A percentile compares a stretch with the other conserved stretches of the same genome.
These are phyloP conservation scores for Chondrus crispus DNA, from an alignment of 23 red algal species.

Conservation along the genomic window DNA sequence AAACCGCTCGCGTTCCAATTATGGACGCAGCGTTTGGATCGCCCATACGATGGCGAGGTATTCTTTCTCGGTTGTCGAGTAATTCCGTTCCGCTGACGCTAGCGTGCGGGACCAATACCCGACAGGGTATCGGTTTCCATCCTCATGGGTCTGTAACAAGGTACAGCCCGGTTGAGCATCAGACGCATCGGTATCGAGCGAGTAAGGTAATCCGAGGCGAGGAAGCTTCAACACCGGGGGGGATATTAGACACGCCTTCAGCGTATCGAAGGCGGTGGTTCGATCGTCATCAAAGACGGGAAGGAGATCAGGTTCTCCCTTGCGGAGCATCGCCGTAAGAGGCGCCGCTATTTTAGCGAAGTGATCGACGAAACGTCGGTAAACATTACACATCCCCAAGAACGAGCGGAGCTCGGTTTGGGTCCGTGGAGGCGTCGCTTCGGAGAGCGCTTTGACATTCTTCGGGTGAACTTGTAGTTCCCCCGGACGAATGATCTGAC, in stretches of 20 bases:
- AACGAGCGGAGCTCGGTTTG: no score
- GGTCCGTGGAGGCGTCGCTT: no score
- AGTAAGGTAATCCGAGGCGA: neutral
- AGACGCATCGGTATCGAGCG: constrained; percentile 3
- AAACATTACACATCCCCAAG: no score
- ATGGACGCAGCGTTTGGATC: neutral
- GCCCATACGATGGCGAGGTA: constrained; percentile 1
- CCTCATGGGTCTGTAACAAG: neutral
- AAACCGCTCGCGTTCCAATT: neutral
- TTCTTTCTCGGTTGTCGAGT: constrained; percentile 3
- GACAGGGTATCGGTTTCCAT: neutral
- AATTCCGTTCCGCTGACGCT: neutral
- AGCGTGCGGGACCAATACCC: constrained; percentile 18
- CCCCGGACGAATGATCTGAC: no score
- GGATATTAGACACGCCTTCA: neutral
- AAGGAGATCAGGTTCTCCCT: no score
- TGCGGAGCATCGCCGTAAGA: no score
- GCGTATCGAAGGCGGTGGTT: neutral
- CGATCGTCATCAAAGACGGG: no score
- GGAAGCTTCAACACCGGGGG: neutral
- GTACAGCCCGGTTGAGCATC: neutral
- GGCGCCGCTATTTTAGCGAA: no score
- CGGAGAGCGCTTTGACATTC: no score
- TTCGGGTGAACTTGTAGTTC: no score
- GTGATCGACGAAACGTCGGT: no score